These are phyloP conservation scores for Coniella lustricola DNA, from an alignment of 2,329 filamentous ascomycete species.

Conservation along the genomic window DNA sequence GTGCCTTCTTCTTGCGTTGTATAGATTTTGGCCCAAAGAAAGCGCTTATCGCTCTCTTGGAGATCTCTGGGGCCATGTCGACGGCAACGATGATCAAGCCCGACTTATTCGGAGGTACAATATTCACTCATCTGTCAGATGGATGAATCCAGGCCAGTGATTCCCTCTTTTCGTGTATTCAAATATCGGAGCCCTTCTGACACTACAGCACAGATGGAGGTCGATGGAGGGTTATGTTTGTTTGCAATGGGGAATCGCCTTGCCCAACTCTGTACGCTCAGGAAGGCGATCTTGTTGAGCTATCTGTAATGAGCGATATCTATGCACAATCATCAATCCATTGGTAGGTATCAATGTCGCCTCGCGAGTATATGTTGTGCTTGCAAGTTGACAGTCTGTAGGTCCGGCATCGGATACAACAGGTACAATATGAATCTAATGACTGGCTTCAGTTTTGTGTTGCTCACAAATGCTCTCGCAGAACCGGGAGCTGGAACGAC, in stretches of 20 bases:
- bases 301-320: conserved; percentile 15
- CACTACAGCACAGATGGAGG: conserved; percentile 10
- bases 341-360: conserved; percentile 9
- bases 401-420: conserved; percentile 7
- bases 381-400: neutral
- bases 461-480: neutral
- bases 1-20: neutral
- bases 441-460: neutral
- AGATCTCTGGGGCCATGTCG: neutral
- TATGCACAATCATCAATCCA: conserved; percentile 17
- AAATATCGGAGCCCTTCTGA: conserved; percentile 1
- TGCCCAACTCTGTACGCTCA: conserved; percentile 15
- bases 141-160: conserved; percentile 7
- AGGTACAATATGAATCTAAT: neutral
- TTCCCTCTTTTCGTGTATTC: neutral
- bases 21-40: neutral
- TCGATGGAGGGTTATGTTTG: conserved; percentile 15
- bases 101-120: conserved; percentile 2
- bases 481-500: conserved; percentile 16
- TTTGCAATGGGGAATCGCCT: conserved; percentile 16
- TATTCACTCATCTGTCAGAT: neutral
- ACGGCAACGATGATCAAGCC: neutral
- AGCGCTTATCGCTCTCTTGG: neutral
- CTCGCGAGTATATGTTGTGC: neutral
- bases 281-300: conserved; percentile 17